phyloP scores from a whole-genome alignment of 2,329 filamentous ascomycete species.

The Xylaria hypoxylon region DNA sequence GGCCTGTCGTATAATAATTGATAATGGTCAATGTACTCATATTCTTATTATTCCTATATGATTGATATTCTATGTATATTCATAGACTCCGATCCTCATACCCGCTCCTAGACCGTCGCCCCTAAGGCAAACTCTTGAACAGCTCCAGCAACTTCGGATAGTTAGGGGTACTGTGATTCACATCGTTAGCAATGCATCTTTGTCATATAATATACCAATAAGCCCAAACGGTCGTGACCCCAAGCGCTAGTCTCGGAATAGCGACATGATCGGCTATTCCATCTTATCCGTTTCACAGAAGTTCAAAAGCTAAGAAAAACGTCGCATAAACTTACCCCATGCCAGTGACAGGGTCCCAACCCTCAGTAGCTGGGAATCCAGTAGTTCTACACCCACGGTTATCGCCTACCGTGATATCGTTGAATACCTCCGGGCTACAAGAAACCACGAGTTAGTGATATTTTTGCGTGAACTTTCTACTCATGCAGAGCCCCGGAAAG shows the following conservation, averaged over 20 bases:
- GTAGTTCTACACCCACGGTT: conserved; percentile 54
- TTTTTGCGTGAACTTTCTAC: not conserved
- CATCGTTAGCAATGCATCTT: conserved; percentile 27
- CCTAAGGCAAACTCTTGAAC: conserved; percentile 49
- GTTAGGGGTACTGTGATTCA: conserved; percentile 47
- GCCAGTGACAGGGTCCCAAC: conserved; percentile 57
- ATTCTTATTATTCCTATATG: not conserved
- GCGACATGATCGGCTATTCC: not conserved
- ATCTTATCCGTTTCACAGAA: not conserved
- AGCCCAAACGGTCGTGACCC: not conserved
- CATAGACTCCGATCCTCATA: not conserved
- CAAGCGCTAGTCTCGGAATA: not conserved
- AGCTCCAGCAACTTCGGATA: conserved; percentile 52
- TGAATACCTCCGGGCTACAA: conserved; percentile 51
- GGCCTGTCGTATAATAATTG: too few relatives aligned
- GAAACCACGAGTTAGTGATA: not conserved
- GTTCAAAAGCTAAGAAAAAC: not conserved
- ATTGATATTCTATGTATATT: conserved; percentile 17
- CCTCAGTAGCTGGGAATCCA: conserved; percentile 57
- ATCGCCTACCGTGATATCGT: conserved; percentile 55
- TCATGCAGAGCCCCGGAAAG: not conserved
- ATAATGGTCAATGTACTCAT: not conserved
- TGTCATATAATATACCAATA: not conserved
- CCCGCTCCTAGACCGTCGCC: not conserved
- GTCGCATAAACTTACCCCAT: conserved; percentile 45